Evolutionary conservation across 139 green algal species (phyloP), one percentile per base, ranked within the genome.

Genomic region (Micractinium conductrix): DNA sequence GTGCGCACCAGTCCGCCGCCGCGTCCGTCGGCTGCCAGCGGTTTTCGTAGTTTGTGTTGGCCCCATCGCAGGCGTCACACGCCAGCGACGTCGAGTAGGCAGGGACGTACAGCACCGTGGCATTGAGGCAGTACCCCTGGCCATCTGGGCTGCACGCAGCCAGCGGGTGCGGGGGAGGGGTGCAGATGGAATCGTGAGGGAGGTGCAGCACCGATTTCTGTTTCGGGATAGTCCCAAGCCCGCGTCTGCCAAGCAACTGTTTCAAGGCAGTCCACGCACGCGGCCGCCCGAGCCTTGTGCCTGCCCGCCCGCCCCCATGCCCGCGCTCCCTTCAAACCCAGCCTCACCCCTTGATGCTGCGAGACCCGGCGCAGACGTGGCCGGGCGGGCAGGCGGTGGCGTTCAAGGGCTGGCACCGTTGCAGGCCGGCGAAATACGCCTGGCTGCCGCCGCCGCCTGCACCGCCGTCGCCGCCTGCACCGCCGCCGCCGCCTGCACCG

Each of bases 31-130:
- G 16, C 33, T 85, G n/a, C 88, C 83, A 81, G n/a, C 83, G 80
- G n/a, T 37, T 26, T 12, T 53, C 28, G 10, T 43, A 63, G 0
- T 80, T 53, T 0, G 83, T 69, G 42, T 37, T 80, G 1, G 28
- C 37, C 30, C 62, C 86, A 26, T 85, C 71, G 80, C 83, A 90
- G 58, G 21, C 50, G n/a, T 82, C 35, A 63, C 87, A 93, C 5
- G 50, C 43, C 1, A 94, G 71, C 3, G 80, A 71, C 0, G 85
- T 92, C 24, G 88, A 93, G 84, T 93, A 92, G 14, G 91, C 84
- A 7, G 91, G 91, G 10, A 94, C 83, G 74, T 90, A 96, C 14
- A 60, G 72, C 21, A 88, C 89, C 22, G 90, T 90, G 35, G 88
- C 81, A 48, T 89, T 84, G 16, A 91, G 67, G 84, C 93, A 96